phyloP scores from a whole-genome alignment of 257 asterid genomes.

The Plectranthus barbatus region DNA sequence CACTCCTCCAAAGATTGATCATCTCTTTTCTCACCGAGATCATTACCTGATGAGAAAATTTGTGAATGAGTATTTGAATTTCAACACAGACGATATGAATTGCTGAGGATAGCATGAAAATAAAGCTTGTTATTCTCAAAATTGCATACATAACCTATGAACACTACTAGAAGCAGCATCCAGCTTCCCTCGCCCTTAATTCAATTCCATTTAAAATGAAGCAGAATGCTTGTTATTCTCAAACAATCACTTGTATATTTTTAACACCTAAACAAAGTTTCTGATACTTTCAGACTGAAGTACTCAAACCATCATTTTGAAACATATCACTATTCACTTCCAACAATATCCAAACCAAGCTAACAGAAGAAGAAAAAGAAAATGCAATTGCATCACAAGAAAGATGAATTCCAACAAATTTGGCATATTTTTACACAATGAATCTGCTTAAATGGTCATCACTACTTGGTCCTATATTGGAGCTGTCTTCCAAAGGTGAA shows the following conservation, averaged over 20 bases:
- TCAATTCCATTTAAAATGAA: neutral
- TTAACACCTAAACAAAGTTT: neutral
- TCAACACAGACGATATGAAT: neutral
- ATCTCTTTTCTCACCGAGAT: slow-evolving; percentile 34
- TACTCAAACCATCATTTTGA: neutral
- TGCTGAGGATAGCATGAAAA: neutral
- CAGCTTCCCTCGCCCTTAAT: neutral
- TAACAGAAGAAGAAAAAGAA: neutral
- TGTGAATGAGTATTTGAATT: slow-evolving; percentile 9
- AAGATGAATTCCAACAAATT: neutral
- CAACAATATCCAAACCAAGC: neutral
- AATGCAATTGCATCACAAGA: neutral
- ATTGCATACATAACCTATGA: neutral
- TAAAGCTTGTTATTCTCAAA: neutral
- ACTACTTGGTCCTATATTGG: neutral
- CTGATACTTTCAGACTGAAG: neutral
- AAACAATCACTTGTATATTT: neutral
- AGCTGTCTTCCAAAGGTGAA: neutral
- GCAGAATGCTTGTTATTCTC: neutral
- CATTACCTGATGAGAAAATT: slow-evolving; percentile 37
- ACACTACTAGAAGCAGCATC: neutral
- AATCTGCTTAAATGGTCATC: neutral
- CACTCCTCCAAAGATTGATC: slow-evolving; percentile 30
- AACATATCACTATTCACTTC: neutral
- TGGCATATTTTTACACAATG: neutral